Percentiles rank a stretch among this genome's conserved stretches.
These are phyloP conservation scores for Gardenia jasminoides DNA, from an alignment of 257 asterid species.

Conservation along the genomic window DNA sequence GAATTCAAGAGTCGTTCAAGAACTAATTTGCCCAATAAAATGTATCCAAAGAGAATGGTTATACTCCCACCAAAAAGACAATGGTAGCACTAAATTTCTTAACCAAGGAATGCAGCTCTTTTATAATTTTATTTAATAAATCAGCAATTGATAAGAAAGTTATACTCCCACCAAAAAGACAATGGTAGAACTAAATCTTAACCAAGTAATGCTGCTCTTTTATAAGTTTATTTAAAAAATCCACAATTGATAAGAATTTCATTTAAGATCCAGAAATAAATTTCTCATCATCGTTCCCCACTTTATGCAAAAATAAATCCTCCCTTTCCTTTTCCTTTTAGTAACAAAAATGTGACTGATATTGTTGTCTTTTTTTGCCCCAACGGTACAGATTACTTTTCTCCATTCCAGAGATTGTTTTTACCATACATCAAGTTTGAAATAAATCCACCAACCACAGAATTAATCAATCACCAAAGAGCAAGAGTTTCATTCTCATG, in stretches of 20 bases:
- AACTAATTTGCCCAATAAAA: no score
- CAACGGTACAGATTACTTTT: background rate
- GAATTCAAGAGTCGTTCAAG: no score
- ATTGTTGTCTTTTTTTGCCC: background rate
- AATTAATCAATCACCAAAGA: background rate
- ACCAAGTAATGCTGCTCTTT: no score
- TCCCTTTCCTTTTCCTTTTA: background rate
- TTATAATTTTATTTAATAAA: no score
- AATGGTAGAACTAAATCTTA: background rate
- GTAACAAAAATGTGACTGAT: background rate
- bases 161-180: no score
- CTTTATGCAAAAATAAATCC: background rate
- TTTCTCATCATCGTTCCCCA: background rate
- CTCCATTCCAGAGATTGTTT: background rate
- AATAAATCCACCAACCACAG: background rate
- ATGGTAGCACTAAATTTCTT: background rate
- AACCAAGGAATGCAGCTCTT: background rate
- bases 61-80: no score
- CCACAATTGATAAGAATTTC: background rate
- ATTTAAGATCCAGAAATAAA: background rate
- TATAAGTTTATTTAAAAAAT: no score
- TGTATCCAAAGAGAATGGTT: background rate
- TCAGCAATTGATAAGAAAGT: background rate
- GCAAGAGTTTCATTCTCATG: background rate
- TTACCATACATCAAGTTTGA: background rate